Evolutionary conservation across 2,329 filamentous ascomycete species (phyloP).

Genomic region (Zasmidium citrigriseum): DNA sequence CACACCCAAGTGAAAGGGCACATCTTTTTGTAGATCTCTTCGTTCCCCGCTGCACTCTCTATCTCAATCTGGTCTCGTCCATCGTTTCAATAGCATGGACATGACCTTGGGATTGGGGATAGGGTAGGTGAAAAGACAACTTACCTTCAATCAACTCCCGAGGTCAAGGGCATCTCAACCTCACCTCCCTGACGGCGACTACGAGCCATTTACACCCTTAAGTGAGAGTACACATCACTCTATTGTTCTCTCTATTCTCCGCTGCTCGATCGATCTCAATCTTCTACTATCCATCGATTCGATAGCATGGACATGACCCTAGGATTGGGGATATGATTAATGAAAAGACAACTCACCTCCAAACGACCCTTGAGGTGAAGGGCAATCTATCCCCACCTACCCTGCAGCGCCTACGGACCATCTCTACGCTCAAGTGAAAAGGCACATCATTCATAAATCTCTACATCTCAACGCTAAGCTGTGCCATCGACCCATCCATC

Average conservation of each 20-base stretch:
- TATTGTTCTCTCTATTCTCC: background rate
- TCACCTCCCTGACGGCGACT: no score
- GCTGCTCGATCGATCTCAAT: background rate
- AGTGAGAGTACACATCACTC: background rate
- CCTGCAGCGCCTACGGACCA: no score
- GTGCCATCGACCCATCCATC: background rate
- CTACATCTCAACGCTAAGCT: background rate
- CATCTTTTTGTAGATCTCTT: background rate
- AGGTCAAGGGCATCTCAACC: no score
- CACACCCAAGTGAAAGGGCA: no score
- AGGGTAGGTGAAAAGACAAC: no score
- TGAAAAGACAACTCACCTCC: no score
- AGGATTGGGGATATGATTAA: background rate
- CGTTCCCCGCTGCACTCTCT: background rate
- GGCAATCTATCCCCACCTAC: background rate
- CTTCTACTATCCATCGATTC: background rate
- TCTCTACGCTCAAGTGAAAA: no score
- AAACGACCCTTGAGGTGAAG: no score
- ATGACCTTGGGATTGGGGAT: background rate
- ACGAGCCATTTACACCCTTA: background rate
- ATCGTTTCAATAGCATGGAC: background rate
- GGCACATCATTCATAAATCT: background rate
- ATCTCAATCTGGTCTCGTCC: background rate
- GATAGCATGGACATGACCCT: background rate
- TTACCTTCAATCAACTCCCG: no score